Base-by-base conservation (phyloP, 495 filamentous ascomycete genomes). In the Penicillium taxi region DNA sequence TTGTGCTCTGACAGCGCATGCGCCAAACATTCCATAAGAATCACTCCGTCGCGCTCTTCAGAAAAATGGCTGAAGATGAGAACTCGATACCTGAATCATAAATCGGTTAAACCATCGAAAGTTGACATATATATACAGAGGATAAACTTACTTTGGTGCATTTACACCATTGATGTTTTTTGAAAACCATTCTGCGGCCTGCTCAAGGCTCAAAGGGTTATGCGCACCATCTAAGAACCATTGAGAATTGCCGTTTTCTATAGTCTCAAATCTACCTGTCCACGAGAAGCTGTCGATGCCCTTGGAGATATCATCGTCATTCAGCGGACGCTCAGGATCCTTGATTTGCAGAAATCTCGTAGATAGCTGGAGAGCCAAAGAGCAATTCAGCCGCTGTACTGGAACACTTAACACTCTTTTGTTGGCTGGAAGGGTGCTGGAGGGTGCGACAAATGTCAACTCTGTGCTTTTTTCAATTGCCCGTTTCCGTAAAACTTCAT, bases 381-480 rank as follows among this genome's bases (percentile, higher is more conserved):
- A 66, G 20, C 45, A 61, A 40, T 72, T 73, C 9, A 50, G 11
- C 31, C 47, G 47, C 36, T 70, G 68, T 19, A 68, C 63, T 1
- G 47, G 34, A 14, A 54, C 41, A 35, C 59, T 47, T 16, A 69
- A 27, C 5, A 41, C 45, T 26, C 27, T 35, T 2, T 41, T 30
- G 14, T 57, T 42, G 7, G 2, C 16, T 5, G 61, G 61, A 17
- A 66, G 52, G 1, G 13, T 29, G 1, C 69, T 58, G 56, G 87
- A 73, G 2, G 72, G 34, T 0, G 61, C 50, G 0, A 87, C 60
- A 20, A 83, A 70, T 27, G 53, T 58, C 5, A 89, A 54, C 2
- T 52, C 47, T 0, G 76, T 74, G 0, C 54, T 56, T 48, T 73
- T 80, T 43, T 91, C 84, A 2, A 45, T 43, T 1, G 84, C 87